Base-by-base conservation (phyloP, 2,329 filamentous ascomycete species). In the Cadophora luteo-olivacea region DNA sequence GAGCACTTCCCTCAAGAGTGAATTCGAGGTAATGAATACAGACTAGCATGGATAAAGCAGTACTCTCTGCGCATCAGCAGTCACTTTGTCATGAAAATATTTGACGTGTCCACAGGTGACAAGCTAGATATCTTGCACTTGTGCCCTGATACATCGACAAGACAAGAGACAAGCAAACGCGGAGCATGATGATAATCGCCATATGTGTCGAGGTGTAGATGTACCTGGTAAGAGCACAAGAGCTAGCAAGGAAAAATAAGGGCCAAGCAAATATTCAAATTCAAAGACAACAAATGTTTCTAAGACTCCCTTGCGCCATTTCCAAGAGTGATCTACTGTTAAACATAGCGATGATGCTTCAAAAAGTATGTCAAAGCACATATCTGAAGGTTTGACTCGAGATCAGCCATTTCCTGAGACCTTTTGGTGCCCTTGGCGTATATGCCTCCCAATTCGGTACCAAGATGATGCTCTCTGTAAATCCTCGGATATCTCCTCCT, bases 401-500 rank as follows among this genome's bases (percentile, higher is more conserved):
- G 73, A 93, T 87, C 67, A 93, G 80, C 85, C 89, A 92, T 73
- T 84, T 83, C 76, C 84, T 86, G 64, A 84, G 75, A 1, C 84
- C 84, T 68, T 85, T 84, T 2, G 84, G 79, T 45, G 86, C 84
- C 71, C 87, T 88, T 66, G 81, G 81, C 4, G 81, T 82, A 72
- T 85, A 82, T 0, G 84, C 80, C 72, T 89, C 86, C 86, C 88
- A 86, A 80, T 93, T 92, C 8, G 94, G 93, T 48, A 95, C 91
- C 65, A 97, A 83, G 29, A 97, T 86, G 77, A 97, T 91, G 0
- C 86, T 90, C 79, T 97, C 94, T 75, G 89, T 91, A 78, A 97
- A 97, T 45, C 87, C 88, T 73, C 88, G 88, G 78, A 88, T 85
- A 16, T 86, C 86, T 36, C 90, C 87, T 68, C 84, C 85, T 6